A percentile compares a stretch with the other conserved stretches of the same genome.
These are phyloP conservation scores for Scopulariopsis brevicaulis DNA, from an alignment of 2,329 filamentous ascomycete genomes.

Conservation along the genomic window DNA sequence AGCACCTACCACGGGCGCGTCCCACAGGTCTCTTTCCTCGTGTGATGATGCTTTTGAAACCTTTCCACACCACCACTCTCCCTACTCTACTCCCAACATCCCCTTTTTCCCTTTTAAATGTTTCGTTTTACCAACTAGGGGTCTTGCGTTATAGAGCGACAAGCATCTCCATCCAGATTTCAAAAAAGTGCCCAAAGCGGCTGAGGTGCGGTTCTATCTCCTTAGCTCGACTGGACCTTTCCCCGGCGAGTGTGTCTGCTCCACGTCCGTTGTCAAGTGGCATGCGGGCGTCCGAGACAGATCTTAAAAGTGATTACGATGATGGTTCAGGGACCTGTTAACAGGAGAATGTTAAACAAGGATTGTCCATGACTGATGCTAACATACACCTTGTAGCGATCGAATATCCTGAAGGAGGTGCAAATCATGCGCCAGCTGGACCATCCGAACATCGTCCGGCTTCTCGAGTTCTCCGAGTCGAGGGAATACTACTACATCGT, in stretches of 20 bases:
- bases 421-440: slow-evolving; percentile 97
- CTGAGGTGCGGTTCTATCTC: slow-evolving; percentile 71
- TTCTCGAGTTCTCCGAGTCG: slow-evolving; percentile 89
- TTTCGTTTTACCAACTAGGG: slow-evolving; percentile 37
- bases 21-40: slow-evolving; percentile 5
- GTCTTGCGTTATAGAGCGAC: slow-evolving; percentile 57
- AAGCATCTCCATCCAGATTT: slow-evolving; percentile 93
- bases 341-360: neutral
- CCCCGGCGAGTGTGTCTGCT: neutral
- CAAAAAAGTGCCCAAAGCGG: slow-evolving; percentile 87
- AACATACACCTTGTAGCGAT: slow-evolving; percentile 48
- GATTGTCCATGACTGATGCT: neutral
- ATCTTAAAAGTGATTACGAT: neutral
- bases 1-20: neutral
- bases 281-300: neutral
- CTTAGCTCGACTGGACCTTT: neutral
- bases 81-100: neutral
- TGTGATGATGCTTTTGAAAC: neutral
- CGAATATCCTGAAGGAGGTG: slow-evolving; percentile 96
- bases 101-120: slow-evolving; percentile 9
- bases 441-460: slow-evolving; percentile 89
- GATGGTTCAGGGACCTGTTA: neutral
- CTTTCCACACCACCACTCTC: slow-evolving; percentile 14
- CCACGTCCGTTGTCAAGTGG: neutral
- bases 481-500: slow-evolving; percentile 96